phyloP scores from a whole-genome alignment of 441 rosid genomes.

The Corymbia calophylla region DNA sequence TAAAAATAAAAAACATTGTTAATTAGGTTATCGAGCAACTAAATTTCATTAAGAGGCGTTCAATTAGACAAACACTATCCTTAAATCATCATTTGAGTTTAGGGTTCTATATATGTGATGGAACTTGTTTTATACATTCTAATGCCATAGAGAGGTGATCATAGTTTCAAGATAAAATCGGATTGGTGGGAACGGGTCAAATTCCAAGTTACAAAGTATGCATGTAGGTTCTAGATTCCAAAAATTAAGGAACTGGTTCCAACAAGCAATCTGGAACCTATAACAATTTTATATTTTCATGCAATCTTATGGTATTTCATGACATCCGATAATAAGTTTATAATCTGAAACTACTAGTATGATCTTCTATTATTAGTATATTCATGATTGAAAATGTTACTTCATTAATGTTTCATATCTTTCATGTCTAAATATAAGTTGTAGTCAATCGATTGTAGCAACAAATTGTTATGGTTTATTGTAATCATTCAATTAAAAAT shows the following conservation, averaged over 20 bases:
- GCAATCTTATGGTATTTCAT: accelerated
- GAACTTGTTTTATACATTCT: background rate
- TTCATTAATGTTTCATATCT: background rate
- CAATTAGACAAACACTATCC: background rate
- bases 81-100: background rate
- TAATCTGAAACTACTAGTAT: too few relatives aligned
- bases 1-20: background rate
- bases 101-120: background rate
- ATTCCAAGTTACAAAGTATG: background rate
- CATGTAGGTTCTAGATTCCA: background rate
- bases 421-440: background rate
- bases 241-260: too few relatives aligned
- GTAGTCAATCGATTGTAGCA: background rate
- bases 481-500: too few relatives aligned
- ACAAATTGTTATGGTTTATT: accelerated
- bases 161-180: background rate
- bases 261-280: too few relatives aligned
- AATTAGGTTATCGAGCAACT: background rate
- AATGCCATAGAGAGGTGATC: accelerated
- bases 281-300: accelerated
- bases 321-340: accelerated
- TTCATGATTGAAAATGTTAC: accelerated
- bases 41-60: background rate
- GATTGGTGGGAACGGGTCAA: background rate
- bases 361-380: too few relatives aligned